These are phyloP conservation scores for Trifolium pratense DNA, from an alignment of 306 rosid species.

Conservation along the genomic window DNA sequence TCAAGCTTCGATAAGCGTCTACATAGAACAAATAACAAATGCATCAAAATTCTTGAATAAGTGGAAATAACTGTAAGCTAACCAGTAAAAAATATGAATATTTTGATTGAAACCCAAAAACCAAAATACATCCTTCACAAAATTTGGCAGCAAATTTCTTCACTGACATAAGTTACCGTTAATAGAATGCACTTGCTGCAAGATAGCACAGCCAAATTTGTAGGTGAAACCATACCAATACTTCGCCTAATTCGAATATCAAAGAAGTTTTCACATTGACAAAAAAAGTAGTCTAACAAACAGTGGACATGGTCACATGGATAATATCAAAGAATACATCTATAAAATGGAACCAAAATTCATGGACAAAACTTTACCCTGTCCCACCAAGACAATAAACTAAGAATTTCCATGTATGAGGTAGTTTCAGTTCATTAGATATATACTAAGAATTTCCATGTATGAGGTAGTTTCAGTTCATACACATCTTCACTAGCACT, in stretches of 20 bases:
- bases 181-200: constrained; percentile 27
- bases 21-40: constrained; percentile 25
- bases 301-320: neutral
- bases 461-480: neutral
- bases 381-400: neutral
- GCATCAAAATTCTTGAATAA: constrained; percentile 16
- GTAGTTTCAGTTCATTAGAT: neutral
- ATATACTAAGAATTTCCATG: neutral
- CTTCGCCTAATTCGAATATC: constrained; percentile 16
- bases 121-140: constrained; percentile 33
- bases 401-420: neutral
- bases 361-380: constrained; percentile 13
- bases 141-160: neutral
- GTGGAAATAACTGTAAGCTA: constrained; percentile 26
- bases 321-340: constrained; percentile 8
- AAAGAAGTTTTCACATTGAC: constrained; percentile 18
- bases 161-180: constrained; percentile 12
- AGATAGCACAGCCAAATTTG: constrained; percentile 28
- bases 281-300: neutral
- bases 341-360: constrained; percentile 5
- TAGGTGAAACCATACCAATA: constrained; percentile 7
- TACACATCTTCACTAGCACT: constrained; percentile 6
- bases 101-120: constrained; percentile 17
- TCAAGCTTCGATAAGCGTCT: constrained; percentile 87
- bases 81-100: neutral